Evolutionary conservation across 257 asterid genomes (phyloP).

Genomic region (Hygrophila difformis): DNA sequence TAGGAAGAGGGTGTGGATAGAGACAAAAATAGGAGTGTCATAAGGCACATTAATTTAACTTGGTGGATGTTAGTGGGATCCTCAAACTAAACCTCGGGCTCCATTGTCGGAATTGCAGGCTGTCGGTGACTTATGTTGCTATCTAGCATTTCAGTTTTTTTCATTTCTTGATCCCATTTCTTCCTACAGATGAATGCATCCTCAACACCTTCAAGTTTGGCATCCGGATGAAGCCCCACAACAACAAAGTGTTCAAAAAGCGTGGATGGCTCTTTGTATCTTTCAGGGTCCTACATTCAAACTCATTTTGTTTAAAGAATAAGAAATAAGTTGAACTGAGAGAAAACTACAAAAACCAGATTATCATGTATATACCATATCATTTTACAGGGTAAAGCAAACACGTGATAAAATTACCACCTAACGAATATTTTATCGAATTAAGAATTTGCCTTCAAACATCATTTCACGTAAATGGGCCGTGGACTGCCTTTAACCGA

Average conservation of each 20-base stretch:
- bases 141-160: conserved; percentile 32
- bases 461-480: no score
- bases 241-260: conserved; percentile 84
- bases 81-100: conserved; percentile 67
- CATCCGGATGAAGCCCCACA: conserved; percentile 82
- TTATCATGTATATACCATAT: not conserved
- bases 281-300: conserved; percentile 64
- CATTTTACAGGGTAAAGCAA: conserved; percentile 2
- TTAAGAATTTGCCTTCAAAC: no score
- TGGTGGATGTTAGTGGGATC: conserved; percentile 58
- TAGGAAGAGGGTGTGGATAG: no score
- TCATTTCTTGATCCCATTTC: conserved; percentile 52
- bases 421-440: not conserved
- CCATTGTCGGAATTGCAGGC: conserved; percentile 58
- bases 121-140: conserved; percentile 15
- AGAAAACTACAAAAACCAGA: not conserved
- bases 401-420: conserved; percentile 5
- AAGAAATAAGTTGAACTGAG: conserved; percentile 3
- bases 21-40: no score
- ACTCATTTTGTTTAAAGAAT: conserved; percentile 21
- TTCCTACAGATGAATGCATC: conserved; percentile 55
- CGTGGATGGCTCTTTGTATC: conserved; percentile 63
- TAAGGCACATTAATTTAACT: no score
- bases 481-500: conserved; percentile 1
- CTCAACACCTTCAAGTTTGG: conserved; percentile 74